Evolutionary conservation across 1,139 yeast species (phyloP).

Genomic region (Lodderomyces metapsilosis): DNA sequence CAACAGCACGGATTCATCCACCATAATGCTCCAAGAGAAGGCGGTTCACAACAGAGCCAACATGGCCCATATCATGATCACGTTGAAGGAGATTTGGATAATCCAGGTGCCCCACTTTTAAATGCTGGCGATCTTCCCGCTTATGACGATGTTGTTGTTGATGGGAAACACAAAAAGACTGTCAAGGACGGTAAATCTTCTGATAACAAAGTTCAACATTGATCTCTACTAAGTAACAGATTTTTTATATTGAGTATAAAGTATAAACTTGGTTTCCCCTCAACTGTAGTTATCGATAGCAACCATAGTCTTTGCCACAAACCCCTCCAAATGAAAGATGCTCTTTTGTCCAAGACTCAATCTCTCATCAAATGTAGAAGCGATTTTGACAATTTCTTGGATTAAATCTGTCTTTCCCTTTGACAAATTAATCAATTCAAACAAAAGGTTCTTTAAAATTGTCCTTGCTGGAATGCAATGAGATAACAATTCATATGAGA

Average conservation of each 20-base stretch:
- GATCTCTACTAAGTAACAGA: neutral
- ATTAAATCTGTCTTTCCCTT: slow-evolving; percentile 25
- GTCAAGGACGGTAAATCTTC: neutral
- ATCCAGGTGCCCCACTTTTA: slow-evolving; percentile 3
- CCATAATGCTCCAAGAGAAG: slow-evolving; percentile 5
- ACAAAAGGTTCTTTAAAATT: slow-evolving; percentile 66
- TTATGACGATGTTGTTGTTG: slow-evolving; percentile 27
- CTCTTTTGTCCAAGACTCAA: slow-evolving; percentile 83
- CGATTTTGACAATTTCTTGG: slow-evolving; percentile 59
- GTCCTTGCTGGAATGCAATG: slow-evolving; percentile 91
- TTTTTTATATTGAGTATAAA: neutral
- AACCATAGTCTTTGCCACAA: slow-evolving; percentile 84
- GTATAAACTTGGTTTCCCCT: neutral
- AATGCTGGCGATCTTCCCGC: slow-evolving; percentile 22
- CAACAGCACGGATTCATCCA: slow-evolving; percentile 7
- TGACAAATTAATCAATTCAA: slow-evolving; percentile 45
- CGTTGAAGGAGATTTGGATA: neutral
- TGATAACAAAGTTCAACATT: slow-evolving; percentile 9
- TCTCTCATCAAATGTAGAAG: slow-evolving; percentile 83
- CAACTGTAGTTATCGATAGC: slow-evolving; percentile 28
- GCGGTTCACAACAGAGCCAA: slow-evolving; percentile 10
- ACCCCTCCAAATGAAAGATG: slow-evolving; percentile 93
- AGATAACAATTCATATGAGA: slow-evolving; percentile 78
- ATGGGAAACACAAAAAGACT: slow-evolving; percentile 5
- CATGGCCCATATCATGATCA: slow-evolving; percentile 6